Evolutionary conservation across 2,329 filamentous ascomycete genomes (phyloP).

Genomic region (Parascedosporium putredinis): DNA sequence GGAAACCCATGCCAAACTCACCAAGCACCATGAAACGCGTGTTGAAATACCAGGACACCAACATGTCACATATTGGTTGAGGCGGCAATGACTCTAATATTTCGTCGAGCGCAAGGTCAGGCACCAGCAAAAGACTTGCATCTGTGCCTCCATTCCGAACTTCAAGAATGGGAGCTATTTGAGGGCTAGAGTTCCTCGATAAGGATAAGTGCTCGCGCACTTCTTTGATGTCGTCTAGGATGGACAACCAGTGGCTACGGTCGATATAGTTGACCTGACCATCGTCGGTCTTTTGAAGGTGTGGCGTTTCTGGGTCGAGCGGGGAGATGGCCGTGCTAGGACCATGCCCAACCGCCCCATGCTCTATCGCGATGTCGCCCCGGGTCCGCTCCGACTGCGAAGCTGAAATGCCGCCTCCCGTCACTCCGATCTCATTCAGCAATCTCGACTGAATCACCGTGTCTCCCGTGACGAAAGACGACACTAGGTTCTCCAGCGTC

Average conservation of each 20-base stretch:
- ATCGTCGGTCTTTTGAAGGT: constrained; percentile 3
- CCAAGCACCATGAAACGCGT: constrained; percentile 16
- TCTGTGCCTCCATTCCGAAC: no score
- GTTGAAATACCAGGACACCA: constrained; percentile 22
- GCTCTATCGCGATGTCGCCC: neutral
- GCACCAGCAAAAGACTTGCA: neutral
- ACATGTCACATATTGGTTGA: constrained; percentile 17
- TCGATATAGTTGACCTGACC: constrained; percentile 18
- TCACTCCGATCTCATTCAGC: neutral
- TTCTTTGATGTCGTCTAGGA: constrained; percentile 23
- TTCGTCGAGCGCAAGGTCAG: constrained; percentile 8
- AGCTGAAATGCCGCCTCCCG: neutral
- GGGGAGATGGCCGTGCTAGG: neutral
- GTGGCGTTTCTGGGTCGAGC: neutral
- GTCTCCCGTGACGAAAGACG: constrained; percentile 13
- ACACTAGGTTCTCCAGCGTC: constrained; percentile 19
- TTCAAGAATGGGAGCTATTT: neutral
- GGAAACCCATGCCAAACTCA: constrained; percentile 10
- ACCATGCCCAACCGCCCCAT: neutral
- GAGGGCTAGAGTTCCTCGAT: constrained; percentile 4
- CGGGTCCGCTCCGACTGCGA: neutral
- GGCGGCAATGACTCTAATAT: constrained; percentile 16
- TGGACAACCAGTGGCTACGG: constrained; percentile 23
- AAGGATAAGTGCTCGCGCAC: constrained; percentile 20
- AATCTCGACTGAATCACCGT: neutral